Conservation (phyloP, 805 yeast species). For the Candida ovalis region DNA sequence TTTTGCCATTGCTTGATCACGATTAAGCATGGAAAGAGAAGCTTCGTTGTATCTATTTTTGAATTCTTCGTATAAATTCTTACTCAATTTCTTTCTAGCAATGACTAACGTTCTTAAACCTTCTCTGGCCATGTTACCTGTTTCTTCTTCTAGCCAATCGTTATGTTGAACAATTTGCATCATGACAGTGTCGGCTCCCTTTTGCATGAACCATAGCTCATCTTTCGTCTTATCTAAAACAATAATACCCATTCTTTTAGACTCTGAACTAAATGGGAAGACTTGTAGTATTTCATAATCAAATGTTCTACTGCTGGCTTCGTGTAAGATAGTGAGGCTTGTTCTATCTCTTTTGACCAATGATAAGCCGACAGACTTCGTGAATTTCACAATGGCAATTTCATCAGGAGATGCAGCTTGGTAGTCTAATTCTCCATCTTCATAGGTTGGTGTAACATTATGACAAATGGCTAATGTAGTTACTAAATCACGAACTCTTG, state of each 20-base stretch:
- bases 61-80: conserved; percentile 57
- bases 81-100: conserved; percentile 71
- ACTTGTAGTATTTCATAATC: conserved; percentile 70
- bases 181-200: conserved; percentile 98
- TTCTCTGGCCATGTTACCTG: conserved; percentile 96
- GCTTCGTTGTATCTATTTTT: conserved; percentile 65
- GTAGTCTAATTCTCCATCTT: conserved; percentile 69
- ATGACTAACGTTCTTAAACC: conserved; percentile 93
- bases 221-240: conserved; percentile 58
- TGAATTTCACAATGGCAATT: conserved; percentile 91
- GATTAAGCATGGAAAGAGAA: conserved; percentile 68
- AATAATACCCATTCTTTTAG: conserved; percentile 94
- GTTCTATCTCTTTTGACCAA: conserved; percentile 79
- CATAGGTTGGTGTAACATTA: conserved; percentile 91
- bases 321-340: conserved; percentile 64
- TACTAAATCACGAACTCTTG: conserved; percentile 75
- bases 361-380: conserved; percentile 80
- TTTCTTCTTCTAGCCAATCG: conserved; percentile 98
- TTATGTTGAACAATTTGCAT: conserved; percentile 70
- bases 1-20: conserved; percentile 71
- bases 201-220: conserved; percentile 81
- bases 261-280: conserved; percentile 94
- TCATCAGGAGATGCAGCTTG: conserved; percentile 99
- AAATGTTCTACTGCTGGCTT: conserved; percentile 46
- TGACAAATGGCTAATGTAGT: conserved; percentile 91